Percentiles rank a stretch among this genome's conserved stretches.
Conservation (phyloP, 306 rosid genomes). For the Lupinus albus region DNA sequence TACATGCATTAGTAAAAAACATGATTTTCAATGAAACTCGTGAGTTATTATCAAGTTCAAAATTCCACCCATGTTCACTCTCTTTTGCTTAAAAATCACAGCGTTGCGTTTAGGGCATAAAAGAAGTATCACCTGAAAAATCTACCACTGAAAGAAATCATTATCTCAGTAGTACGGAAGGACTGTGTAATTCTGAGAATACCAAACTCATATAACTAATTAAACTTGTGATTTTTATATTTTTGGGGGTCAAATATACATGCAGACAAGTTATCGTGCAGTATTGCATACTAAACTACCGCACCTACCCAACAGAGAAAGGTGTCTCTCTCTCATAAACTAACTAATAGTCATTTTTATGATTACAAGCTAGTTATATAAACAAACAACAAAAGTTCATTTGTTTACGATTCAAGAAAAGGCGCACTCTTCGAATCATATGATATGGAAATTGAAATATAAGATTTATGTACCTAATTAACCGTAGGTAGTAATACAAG, state of each 20-base stretch:
- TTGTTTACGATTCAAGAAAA: not conserved
- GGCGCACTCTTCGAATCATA: not conserved
- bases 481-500: not conserved
- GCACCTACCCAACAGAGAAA: not conserved
- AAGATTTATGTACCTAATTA: not conserved
- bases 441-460: not conserved
- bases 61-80: no score
- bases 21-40: no score
- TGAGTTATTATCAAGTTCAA: no score
- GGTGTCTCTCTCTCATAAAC: not conserved
- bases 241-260: no score
- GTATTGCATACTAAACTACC: not conserved
- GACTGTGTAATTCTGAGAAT: not conserved
- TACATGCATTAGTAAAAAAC: no score
- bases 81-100: no score
- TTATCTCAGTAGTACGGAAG: no score
- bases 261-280: not conserved
- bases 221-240: not conserved
- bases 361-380: not conserved
- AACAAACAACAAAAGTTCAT: slow-evolving; percentile 12
- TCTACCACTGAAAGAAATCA: not conserved
- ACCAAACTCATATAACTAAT: not conserved
- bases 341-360: slow-evolving; percentile 6
- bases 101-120: no score
- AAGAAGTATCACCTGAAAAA: no score